phyloP scores from a whole-genome alignment of 1,284 basidiomycete genomes.

The Ganoderma sinense region DNA sequence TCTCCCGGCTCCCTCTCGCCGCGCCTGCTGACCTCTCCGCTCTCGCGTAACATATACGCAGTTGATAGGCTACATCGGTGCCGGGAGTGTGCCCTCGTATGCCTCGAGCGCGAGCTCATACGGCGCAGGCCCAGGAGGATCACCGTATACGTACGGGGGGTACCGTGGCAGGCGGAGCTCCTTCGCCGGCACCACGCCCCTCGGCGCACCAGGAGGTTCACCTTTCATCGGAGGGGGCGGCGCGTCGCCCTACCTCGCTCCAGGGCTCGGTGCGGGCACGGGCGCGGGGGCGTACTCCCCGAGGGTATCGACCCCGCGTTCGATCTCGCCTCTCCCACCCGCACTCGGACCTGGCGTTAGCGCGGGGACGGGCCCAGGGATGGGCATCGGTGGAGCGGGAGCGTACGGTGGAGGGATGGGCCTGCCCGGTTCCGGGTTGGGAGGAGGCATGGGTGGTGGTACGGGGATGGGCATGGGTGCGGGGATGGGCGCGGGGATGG shows the following conservation, averaged over 20 bases:
- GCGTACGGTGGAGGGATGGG: constrained; percentile 1
- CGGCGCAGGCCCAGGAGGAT: background rate
- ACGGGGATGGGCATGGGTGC: background rate
- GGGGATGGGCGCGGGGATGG: background rate
- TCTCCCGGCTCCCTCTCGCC: background rate
- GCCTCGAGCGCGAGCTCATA: constrained; percentile 8
- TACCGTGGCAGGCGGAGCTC: constrained; percentile 15
- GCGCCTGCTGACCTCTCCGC: background rate
- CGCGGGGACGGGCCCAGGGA: constrained; percentile 2
- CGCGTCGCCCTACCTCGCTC: constrained; percentile 1
- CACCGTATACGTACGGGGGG: too few relatives aligned
- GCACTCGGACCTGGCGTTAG: background rate
- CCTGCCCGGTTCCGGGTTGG: background rate
- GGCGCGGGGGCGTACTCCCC: background rate
- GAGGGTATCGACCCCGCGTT: background rate
- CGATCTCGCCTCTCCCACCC: constrained; percentile 1
- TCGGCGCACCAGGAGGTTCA: constrained; percentile 10
- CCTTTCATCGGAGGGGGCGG: constrained; percentile 6
- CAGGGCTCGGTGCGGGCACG: background rate
- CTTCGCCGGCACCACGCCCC: constrained; percentile 7
- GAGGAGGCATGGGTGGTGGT: background rate
- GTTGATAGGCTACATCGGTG: background rate
- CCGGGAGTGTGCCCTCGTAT: background rate
- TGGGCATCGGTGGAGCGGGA: constrained; percentile 4
- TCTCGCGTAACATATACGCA: too few relatives aligned